Percentiles rank a stretch among this genome's conserved stretches.
These are phyloP conservation scores for Macrotyloma uniflorum DNA, from an alignment of 306 rosid genomes.

Conservation along the genomic window DNA sequence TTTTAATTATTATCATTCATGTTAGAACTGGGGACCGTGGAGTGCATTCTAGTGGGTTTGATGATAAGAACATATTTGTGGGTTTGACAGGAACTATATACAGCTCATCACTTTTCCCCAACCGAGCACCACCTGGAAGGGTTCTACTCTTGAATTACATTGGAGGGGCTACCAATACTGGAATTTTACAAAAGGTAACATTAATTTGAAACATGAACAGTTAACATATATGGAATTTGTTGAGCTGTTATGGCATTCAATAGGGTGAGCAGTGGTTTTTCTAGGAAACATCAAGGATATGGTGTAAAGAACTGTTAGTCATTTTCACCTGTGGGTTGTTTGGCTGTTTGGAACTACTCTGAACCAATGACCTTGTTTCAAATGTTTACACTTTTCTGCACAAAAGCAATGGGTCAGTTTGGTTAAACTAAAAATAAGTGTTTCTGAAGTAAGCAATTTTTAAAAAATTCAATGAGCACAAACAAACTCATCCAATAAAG, in stretches of 20 bases:
- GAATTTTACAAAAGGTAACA: slow-evolving; percentile 77
- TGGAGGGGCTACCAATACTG: slow-evolving; percentile 96
- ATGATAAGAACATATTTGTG: slow-evolving; percentile 32
- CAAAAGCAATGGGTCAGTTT: neutral
- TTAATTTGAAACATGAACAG: slow-evolving; percentile 33
- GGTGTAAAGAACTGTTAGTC: slow-evolving; percentile 15
- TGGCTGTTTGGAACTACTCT: slow-evolving; percentile 27
- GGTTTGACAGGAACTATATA: slow-evolving; percentile 85
- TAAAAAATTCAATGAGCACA: too few species aligned
- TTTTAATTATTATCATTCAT: slow-evolving; percentile 27
- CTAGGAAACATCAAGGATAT: slow-evolving; percentile 9
- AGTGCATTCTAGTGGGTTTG: slow-evolving; percentile 32
- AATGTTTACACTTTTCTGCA: slow-evolving; percentile 26
- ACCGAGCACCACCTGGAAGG: slow-evolving; percentile 94
- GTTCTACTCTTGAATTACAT: slow-evolving; percentile 90
- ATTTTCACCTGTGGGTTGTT: slow-evolving; percentile 12
- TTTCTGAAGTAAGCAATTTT: too few species aligned
- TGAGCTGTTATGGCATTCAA: slow-evolving; percentile 28
- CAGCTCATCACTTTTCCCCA: slow-evolving; percentile 96
- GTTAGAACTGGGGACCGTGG: slow-evolving; percentile 13
- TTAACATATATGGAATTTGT: slow-evolving; percentile 32
- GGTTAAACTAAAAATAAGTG: too few species aligned
- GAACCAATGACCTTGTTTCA: slow-evolving; percentile 11
- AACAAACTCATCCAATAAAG: too few species aligned
- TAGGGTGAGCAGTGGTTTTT: neutral